These are phyloP conservation scores for Fusarium falciforme DNA, from an alignment of 2,329 filamentous ascomycete species.

Conservation along the genomic window DNA sequence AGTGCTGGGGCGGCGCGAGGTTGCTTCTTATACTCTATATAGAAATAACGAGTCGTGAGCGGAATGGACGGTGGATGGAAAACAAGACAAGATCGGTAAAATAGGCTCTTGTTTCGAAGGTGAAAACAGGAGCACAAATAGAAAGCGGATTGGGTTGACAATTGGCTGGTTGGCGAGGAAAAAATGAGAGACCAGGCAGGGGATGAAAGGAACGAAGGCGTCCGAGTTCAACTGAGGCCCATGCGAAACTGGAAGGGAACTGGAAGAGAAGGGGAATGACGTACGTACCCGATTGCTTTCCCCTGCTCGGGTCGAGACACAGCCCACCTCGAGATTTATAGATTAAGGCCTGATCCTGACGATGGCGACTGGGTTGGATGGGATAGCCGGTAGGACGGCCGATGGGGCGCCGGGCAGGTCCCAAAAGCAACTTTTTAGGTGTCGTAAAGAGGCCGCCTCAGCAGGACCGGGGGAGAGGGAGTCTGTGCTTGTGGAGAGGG, in stretches of 20 bases:
- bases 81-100: constrained; percentile 16
- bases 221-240: neutral
- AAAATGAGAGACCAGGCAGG: constrained; percentile 7
- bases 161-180: constrained; percentile 3
- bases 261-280: constrained; percentile 9
- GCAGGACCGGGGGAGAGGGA: constrained; percentile 9
- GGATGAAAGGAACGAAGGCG: constrained; percentile 24
- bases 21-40: constrained; percentile 20
- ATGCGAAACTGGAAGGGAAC: neutral
- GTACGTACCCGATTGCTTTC: constrained; percentile 20
- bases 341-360: constrained; percentile 16
- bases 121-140: neutral
- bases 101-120: neutral
- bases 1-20: neutral
- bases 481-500: constrained; percentile 20
- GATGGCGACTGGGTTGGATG: neutral
- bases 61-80: constrained; percentile 11
- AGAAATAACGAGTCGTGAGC: constrained; percentile 10
- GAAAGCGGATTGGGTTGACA: neutral
- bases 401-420: constrained; percentile 9
- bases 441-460: constrained; percentile 1
- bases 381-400: neutral
- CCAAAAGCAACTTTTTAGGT: constrained; percentile 13
- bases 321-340: constrained; percentile 30
- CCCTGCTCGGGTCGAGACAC: constrained; percentile 25